These are phyloP conservation scores for Cladosporium velox DNA, from an alignment of 2,329 filamentous ascomycete genomes.

Conservation along the genomic window DNA sequence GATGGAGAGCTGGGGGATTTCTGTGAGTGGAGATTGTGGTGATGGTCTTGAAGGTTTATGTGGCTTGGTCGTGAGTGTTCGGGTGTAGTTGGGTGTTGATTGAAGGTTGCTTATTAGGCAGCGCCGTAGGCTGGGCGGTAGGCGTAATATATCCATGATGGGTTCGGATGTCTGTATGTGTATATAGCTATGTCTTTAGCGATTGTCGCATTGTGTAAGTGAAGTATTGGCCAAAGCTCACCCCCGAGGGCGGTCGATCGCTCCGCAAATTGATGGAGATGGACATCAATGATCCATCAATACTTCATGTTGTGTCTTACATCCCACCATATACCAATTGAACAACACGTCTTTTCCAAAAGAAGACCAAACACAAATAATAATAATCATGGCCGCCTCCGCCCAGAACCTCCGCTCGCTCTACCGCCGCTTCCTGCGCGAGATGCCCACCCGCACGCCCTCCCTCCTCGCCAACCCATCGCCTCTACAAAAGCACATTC, in stretches of 20 bases:
- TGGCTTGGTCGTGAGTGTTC: constrained; percentile 1
- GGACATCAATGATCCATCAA: constrained; percentile 2
- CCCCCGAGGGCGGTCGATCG: background rate
- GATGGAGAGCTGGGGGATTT: constrained; percentile 31
- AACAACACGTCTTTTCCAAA: background rate
- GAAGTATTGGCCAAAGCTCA: constrained; percentile 19
- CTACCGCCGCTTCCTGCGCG: constrained; percentile 86
- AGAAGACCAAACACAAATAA: background rate
- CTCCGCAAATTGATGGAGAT: constrained; percentile 12
- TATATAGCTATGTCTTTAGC: background rate
- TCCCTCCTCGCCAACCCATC: constrained; percentile 58
- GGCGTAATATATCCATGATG: constrained; percentile 32
- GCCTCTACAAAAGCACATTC: constrained; percentile 69
- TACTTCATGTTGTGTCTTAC: background rate
- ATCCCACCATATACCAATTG: background rate
- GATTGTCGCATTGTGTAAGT: constrained; percentile 15
- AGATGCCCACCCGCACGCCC: constrained; percentile 72
- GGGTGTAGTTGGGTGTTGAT: background rate
- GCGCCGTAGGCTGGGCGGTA: constrained; percentile 26
- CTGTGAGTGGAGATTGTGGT: constrained; percentile 6
- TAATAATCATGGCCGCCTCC: constrained; percentile 35
- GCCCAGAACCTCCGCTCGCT: constrained; percentile 66
- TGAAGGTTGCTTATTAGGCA: constrained; percentile 2
- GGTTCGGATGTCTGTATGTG: background rate
- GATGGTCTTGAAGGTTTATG: constrained; percentile 1